Conservation (phyloP, 78 protist genomes). For the Capsaspora owczarzaki region DNA sequence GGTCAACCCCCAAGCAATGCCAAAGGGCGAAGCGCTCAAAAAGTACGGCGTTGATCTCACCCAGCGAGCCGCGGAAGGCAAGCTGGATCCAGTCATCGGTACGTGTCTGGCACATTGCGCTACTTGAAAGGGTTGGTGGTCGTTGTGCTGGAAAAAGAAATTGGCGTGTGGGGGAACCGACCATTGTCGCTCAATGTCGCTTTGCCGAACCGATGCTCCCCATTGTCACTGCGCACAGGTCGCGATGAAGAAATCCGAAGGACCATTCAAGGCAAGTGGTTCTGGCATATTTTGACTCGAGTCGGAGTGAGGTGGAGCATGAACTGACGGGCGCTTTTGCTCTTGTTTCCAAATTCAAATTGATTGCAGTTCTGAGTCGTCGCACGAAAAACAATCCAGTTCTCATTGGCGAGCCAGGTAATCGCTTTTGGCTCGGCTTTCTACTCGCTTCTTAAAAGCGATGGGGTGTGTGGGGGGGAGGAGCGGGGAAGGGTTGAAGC, state of each 20-base stretch:
- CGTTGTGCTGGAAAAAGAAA: not conserved
- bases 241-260: constrained; percentile 96
- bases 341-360: constrained; percentile 10
- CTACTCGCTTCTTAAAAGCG: not conserved
- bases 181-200: too few relatives aligned
- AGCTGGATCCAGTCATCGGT: constrained; percentile 96
- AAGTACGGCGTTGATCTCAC: constrained; percentile 75
- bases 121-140: not conserved
- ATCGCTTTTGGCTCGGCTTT: constrained; percentile 4
- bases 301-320: not conserved
- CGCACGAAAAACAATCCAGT: constrained; percentile 97
- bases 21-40: constrained; percentile 53
- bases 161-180: too few relatives aligned
- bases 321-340: too few relatives aligned
- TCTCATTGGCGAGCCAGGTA: constrained; percentile 97
- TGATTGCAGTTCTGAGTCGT: constrained; percentile 38
- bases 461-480: too few relatives aligned
- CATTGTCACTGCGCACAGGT: constrained; percentile 14
- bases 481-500: too few relatives aligned
- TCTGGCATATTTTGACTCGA: not conserved
- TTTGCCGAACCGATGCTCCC: not conserved
- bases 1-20: constrained; percentile 1
- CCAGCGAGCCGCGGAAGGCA: constrained; percentile 75
- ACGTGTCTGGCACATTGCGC: not conserved
- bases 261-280: constrained; percentile 51